Conservation (phyloP, 139 green algal genomes). For the Eudorina sp. region DNA sequence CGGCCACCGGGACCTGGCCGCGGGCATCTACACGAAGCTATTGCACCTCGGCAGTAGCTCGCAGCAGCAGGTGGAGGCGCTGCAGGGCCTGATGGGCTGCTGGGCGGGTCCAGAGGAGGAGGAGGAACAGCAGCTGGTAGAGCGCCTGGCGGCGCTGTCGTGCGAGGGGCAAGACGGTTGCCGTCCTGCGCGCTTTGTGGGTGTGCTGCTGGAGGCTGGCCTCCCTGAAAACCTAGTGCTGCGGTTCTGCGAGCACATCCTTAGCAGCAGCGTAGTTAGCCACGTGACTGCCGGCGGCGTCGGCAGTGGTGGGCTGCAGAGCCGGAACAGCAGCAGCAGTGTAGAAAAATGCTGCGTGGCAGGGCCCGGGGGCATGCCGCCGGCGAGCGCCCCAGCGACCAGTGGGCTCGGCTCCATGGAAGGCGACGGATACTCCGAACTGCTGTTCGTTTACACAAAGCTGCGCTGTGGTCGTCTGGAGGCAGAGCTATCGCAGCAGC, state of each 20-base stretch:
- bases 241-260: constrained; percentile 48
- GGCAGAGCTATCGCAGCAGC: neutral
- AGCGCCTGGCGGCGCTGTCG: constrained; percentile 26
- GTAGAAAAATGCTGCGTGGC: neutral
- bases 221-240: constrained; percentile 22
- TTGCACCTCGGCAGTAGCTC: constrained; percentile 54
- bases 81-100: constrained; percentile 64
- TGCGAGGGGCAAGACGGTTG: constrained; percentile 21
- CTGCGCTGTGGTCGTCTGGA: constrained; percentile 31
- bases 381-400: no score
- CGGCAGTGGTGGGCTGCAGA: no score
- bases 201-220: constrained; percentile 16
- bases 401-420: no score
- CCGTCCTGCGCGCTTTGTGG: constrained; percentile 30
- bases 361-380: neutral
- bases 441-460: constrained; percentile 28
- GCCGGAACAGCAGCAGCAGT: neutral
- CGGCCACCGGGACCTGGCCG: constrained; percentile 37
- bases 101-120: constrained; percentile 44
- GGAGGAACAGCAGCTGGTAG: constrained; percentile 21
- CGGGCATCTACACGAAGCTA: constrained; percentile 63
- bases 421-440: constrained; percentile 3
- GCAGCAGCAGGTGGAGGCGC: constrained; percentile 65
- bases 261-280: neutral
- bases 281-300: neutral